Conservation (phyloP, 192 early-diverging fungal genomes). For the Backusella sp. region DNA sequence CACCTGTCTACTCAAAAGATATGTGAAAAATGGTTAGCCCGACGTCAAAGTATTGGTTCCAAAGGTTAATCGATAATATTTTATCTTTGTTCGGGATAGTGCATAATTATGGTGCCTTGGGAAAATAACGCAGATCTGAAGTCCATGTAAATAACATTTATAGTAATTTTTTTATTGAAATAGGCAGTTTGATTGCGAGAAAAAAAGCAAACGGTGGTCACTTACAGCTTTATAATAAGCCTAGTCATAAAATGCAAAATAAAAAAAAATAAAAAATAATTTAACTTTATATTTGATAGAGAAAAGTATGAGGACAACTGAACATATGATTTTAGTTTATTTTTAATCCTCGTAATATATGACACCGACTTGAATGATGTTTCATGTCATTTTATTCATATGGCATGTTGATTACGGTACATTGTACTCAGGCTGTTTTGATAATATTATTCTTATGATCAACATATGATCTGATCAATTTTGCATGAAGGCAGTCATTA, state of each 20-base stretch:
- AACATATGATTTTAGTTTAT: background rate
- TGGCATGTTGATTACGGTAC: conserved; percentile 34
- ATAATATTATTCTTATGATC: conserved; percentile 52
- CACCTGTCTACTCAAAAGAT: background rate
- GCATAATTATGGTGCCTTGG: background rate
- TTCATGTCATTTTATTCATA: conserved; percentile 43
- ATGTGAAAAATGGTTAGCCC: background rate
- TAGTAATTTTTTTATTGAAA: background rate
- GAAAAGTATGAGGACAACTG: background rate
- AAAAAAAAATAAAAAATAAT: no score
- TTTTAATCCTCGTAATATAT: background rate
- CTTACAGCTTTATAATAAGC: background rate
- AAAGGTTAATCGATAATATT: background rate
- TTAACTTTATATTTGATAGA: background rate
- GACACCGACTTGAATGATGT: background rate
- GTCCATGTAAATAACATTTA: background rate
- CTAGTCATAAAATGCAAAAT: no score
- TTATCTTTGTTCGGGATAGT: background rate
- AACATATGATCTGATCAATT: conserved; percentile 69
- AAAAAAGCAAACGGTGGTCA: background rate
- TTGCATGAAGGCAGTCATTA: conserved; percentile 58
- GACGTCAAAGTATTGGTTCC: background rate
- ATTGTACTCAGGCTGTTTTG: conserved; percentile 29
- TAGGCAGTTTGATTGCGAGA: background rate
- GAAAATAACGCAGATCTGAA: background rate